Conservation (phyloP, 2,329 filamentous ascomycete genomes). For the Fusarium hostae region DNA sequence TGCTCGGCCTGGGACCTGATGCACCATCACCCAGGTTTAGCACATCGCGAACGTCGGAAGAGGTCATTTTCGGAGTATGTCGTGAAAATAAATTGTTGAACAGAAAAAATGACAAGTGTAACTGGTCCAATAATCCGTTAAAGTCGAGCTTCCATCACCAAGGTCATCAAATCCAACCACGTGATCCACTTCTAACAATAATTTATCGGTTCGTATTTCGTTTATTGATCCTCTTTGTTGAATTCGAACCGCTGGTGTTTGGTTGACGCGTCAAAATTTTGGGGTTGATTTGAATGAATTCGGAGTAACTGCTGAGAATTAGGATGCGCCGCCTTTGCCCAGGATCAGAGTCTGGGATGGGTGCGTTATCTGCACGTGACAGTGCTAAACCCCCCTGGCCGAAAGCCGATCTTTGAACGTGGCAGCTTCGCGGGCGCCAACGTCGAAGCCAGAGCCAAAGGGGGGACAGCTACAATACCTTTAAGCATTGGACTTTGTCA, state of each 20-base stretch:
- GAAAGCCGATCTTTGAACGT: conserved; percentile 59
- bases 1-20: conserved; percentile 66
- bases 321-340: conserved; percentile 10
- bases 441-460: conserved; percentile 29
- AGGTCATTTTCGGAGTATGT: conserved; percentile 66
- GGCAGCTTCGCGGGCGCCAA: conserved; percentile 57
- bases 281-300: conserved; percentile 4
- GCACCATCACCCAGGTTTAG: conserved; percentile 77
- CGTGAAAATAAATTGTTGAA: conserved; percentile 2
- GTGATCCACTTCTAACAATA: neutral
- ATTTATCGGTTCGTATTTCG: neutral
- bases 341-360: neutral
- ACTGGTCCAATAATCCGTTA: conserved; percentile 19
- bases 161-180: conserved; percentile 24
- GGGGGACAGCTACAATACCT: conserved; percentile 20
- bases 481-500: conserved; percentile 20
- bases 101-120: neutral
- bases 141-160: conserved; percentile 37
- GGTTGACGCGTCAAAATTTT: conserved; percentile 36
- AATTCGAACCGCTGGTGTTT: conserved; percentile 9
- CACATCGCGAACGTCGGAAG: conserved; percentile 87
- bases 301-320: neutral
- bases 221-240: conserved; percentile 8
- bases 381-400: conserved; percentile 43
- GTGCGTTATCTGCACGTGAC: conserved; percentile 51